Evolutionary conservation across 2,329 filamentous ascomycete species (phyloP).

Genomic region (Orbilia oligospora): DNA sequence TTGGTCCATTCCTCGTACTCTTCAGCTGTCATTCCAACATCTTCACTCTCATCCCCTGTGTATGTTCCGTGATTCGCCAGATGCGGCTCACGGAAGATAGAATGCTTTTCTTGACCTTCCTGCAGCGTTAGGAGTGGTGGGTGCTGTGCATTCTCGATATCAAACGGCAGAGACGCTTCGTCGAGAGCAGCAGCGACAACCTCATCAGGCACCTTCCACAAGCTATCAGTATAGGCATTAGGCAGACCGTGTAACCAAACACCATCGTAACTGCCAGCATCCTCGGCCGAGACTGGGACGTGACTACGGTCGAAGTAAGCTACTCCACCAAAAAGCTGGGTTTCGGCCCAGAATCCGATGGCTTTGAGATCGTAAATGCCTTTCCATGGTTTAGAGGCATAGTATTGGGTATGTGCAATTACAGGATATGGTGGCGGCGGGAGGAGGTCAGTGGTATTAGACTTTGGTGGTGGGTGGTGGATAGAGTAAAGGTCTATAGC

Average conservation of each 20-base stretch:
- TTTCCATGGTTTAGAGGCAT: constrained; percentile 59
- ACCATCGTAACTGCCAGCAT: constrained; percentile 34
- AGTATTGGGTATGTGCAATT: constrained; percentile 55
- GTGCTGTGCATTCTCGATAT: constrained; percentile 38
- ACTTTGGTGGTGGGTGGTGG: constrained; percentile 24
- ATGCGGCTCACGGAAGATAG: constrained; percentile 35
- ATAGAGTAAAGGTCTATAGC: constrained; percentile 46
- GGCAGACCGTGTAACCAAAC: constrained; percentile 56
- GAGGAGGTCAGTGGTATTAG: constrained; percentile 17
- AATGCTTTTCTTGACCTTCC: constrained; percentile 48
- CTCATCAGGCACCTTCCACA: constrained; percentile 55
- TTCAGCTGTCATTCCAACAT: constrained; percentile 36
- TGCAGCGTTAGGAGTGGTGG: constrained; percentile 35
- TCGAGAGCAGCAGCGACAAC: constrained; percentile 29
- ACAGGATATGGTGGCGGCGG: constrained; percentile 50
- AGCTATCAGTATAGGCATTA: constrained; percentile 36
- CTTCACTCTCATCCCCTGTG: constrained; percentile 38
- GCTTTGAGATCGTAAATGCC: constrained; percentile 50
- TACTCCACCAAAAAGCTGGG: constrained; percentile 53
- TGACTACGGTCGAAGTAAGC: constrained; percentile 43
- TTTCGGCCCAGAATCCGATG: constrained; percentile 56
- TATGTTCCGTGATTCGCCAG: constrained; percentile 44
- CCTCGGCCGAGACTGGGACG: constrained; percentile 11
- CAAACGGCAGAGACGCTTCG: constrained; percentile 29
- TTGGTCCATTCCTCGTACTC: constrained; percentile 39